Base-by-base conservation (phyloP, 495 filamentous ascomycete species). In the Pyronema omphalodes region DNA sequence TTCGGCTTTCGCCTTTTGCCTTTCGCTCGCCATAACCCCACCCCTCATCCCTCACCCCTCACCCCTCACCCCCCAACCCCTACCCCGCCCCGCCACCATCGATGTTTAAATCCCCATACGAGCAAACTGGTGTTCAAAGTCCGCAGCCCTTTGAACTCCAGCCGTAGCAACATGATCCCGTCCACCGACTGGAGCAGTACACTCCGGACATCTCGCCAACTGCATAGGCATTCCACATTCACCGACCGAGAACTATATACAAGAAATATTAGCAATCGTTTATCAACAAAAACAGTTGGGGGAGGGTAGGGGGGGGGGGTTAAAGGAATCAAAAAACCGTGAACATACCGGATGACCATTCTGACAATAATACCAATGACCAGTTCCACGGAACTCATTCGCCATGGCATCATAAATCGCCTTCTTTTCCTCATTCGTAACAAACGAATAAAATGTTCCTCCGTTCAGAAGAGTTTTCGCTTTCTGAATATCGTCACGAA, bases 151-250 rank as follows among this genome's bases (percentile, higher is more conserved):
- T 15, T 44, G 65, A 6, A 83, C 78, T 4, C 79, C 79, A 7
- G 63, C 67, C 9, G 60, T 71, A 62, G 73, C 44, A 23, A 37
- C 41, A 70, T 87, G 78, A 53, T 77, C 0, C 35, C 63, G 44
- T 0, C 83, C 83, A 44, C 81, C 83, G 45, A 87, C 73, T 2
- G 68, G 53, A 3, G 70, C 71, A 9, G 71, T 73, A 59, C 82
- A 87, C 55, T 86, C 73, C 3, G 84, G 82, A 55, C 83, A 88
- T 23, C 58, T 56, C 2, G 80, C 70, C 49, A 57, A 51, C 65
- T 86, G 54, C 73, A 82, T 80, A 0, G 83, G 76, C 70, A 76
- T 76, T 8, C 82, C 84, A 63, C 83, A 88, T 56, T 86, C 76
- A 0, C 83, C 82, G 37, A 85, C 68, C 0, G 81, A 81, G 58